Conservation (phyloP, 2,329 filamentous ascomycete species). For the Colletotrichum eleusines region DNA sequence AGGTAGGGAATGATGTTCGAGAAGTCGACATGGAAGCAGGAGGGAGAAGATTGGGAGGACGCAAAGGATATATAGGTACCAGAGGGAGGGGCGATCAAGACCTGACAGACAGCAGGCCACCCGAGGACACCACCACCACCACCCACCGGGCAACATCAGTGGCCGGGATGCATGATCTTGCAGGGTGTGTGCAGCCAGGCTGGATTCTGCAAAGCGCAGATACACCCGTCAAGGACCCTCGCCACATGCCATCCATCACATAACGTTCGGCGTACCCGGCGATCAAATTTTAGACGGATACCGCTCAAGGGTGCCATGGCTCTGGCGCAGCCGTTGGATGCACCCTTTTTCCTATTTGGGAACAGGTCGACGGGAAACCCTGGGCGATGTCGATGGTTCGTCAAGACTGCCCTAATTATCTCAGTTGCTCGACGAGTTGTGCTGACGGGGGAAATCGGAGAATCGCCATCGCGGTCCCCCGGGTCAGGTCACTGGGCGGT, state of each 20-base stretch:
- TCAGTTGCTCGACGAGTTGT: not conserved
- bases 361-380: not conserved
- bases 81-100: conserved; percentile 3
- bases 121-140: not conserved
- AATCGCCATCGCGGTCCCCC: rapidly evolving
- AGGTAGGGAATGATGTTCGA: conserved; percentile 30
- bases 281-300: conserved; percentile 21
- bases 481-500: not conserved
- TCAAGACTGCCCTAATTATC: not conserved
- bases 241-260: conserved; percentile 27
- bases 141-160: no score
- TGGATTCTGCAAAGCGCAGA: conserved; percentile 32
- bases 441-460: not conserved
- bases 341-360: not conserved
- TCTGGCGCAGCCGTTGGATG: not conserved
- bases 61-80: conserved; percentile 39
- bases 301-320: not conserved
- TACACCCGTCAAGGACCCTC: conserved; percentile 13
- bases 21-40: conserved; percentile 30
- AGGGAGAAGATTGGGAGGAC: not conserved
- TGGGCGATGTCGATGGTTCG: not conserved
- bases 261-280: conserved; percentile 19
- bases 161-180: not conserved
- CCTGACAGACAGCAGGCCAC: not conserved
- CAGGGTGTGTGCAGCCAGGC: conserved; percentile 7